Conservation (phyloP, 2,329 filamentous ascomycete species). For the Ascochyta fabae region DNA sequence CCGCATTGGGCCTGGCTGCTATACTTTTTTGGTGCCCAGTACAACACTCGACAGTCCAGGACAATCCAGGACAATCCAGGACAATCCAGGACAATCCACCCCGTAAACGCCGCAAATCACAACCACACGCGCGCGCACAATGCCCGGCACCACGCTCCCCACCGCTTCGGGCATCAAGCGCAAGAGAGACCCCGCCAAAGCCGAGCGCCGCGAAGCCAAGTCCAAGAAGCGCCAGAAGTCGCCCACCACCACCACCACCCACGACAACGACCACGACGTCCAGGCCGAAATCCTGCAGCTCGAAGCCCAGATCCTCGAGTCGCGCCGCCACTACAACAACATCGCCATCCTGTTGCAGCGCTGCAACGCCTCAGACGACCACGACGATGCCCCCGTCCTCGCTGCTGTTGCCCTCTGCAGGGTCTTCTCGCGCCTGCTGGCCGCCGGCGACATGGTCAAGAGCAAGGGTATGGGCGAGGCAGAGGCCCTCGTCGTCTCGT, state of each 20-base stretch:
- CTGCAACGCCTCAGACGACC: conserved; percentile 49
- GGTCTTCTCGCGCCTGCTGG: conserved; percentile 82
- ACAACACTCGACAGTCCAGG: no score
- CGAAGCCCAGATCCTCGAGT: conserved; percentile 82
- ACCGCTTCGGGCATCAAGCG: conserved; percentile 50
- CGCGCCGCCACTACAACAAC: conserved; percentile 90
- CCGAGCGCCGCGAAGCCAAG: conserved; percentile 49
- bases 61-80: no score
- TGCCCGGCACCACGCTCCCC: conserved; percentile 45
- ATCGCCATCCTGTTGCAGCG: conserved; percentile 75
- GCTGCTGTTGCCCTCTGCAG: conserved; percentile 84
- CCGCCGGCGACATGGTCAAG: conserved; percentile 72
- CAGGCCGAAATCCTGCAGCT: conserved; percentile 74
- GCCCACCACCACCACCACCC: conserved; percentile 31
- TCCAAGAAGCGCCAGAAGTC: conserved; percentile 44
- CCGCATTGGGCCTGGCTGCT: conserved; percentile 24
- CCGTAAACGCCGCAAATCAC: not conserved
- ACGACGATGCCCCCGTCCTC: conserved; percentile 65
- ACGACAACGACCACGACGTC: conserved; percentile 51
- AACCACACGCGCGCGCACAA: conserved; percentile 17
- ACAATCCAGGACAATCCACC: not conserved
- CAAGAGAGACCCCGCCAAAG: conserved; percentile 48
- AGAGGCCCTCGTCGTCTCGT: conserved; percentile 74
- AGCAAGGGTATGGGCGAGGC: conserved; percentile 72
- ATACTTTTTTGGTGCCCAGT: conserved; percentile 3